Evolutionary conservation across 495 filamentous ascomycete genomes (phyloP).

Genomic region (Evernia prunastri): DNA sequence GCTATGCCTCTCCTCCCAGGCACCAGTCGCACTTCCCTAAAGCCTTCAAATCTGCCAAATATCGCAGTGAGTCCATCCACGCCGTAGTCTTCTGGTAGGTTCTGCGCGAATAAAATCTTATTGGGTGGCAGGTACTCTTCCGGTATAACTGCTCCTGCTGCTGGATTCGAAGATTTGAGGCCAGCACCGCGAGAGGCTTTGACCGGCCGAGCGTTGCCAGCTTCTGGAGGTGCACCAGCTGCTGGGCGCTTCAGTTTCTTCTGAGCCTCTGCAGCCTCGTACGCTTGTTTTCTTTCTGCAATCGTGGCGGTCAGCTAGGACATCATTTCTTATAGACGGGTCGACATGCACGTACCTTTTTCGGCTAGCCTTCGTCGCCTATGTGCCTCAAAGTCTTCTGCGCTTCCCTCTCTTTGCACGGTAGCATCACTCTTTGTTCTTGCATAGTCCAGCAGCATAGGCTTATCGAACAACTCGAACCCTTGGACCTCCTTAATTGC

Average conservation of each 20-base stretch:
- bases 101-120: constrained; percentile 94
- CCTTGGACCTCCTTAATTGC: constrained; percentile 89
- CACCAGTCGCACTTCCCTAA: constrained; percentile 85
- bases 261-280: constrained; percentile 72
- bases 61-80: constrained; percentile 70
- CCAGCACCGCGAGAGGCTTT: constrained; percentile 72
- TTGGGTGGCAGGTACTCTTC: constrained; percentile 98
- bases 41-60: constrained; percentile 88
- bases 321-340: neutral
- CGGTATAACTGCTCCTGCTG: constrained; percentile 70
- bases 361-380: constrained; percentile 80
- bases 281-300: constrained; percentile 84
- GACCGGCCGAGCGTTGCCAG: constrained; percentile 52
- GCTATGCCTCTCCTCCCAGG: constrained; percentile 84
- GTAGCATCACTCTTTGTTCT: constrained; percentile 84
- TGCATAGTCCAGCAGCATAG: constrained; percentile 82
- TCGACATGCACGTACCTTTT: constrained; percentile 57
- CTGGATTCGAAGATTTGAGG: constrained; percentile 69
- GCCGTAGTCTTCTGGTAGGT: constrained; percentile 81
- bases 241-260: constrained; percentile 75
- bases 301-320: neutral
- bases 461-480: constrained; percentile 90
- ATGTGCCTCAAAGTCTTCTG: constrained; percentile 80
- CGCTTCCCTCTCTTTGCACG: constrained; percentile 61
- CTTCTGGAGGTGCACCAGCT: constrained; percentile 41